phyloP scores from a whole-genome alignment of 371 early-diverging fungal genomes.

The Lichtheimia hyalospora region DNA sequence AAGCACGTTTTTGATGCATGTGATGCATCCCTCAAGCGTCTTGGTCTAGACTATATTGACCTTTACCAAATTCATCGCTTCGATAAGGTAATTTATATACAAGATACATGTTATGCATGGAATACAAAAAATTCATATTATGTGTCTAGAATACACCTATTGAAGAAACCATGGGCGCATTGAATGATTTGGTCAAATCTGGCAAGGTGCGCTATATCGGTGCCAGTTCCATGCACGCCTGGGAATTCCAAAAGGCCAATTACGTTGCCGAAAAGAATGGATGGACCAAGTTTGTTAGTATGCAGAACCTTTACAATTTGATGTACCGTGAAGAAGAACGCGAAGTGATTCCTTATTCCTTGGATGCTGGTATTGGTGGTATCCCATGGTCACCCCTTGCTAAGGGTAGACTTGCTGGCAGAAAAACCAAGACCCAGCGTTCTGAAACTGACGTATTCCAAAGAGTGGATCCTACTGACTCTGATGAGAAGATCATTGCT shows the following conservation, averaged over 20 bases:
- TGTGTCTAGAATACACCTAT: too few relatives aligned
- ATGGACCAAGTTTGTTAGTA: constrained; percentile 51
- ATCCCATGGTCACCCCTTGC: constrained; percentile 25
- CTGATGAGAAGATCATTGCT: constrained; percentile 28
- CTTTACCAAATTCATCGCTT: constrained; percentile 49
- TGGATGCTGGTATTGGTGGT: constrained; percentile 40
- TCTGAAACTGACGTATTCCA: background rate
- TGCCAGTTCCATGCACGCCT: too few relatives aligned
- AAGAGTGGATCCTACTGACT: background rate
- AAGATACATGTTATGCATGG: background rate
- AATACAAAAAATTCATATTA: too few relatives aligned
- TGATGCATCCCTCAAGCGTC: constrained; percentile 51
- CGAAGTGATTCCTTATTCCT: constrained; percentile 57
- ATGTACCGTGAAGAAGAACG: constrained; percentile 66
- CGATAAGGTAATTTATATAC: constrained; percentile 16
- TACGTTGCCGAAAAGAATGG: constrained; percentile 45
- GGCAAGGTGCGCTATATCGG: too few relatives aligned
- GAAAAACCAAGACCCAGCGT: constrained; percentile 19
- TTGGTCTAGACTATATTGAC: constrained; percentile 63
- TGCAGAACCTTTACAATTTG: constrained; percentile 56
- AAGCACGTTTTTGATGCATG: constrained; percentile 56
- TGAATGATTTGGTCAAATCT: too few relatives aligned
- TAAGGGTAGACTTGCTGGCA: constrained; percentile 15
- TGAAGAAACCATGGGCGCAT: too few relatives aligned
- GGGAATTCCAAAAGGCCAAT: too few relatives aligned